These are phyloP conservation scores for Thalia dealbata DNA, from an alignment of 176 grass and related monocot species.

Conservation along the genomic window DNA sequence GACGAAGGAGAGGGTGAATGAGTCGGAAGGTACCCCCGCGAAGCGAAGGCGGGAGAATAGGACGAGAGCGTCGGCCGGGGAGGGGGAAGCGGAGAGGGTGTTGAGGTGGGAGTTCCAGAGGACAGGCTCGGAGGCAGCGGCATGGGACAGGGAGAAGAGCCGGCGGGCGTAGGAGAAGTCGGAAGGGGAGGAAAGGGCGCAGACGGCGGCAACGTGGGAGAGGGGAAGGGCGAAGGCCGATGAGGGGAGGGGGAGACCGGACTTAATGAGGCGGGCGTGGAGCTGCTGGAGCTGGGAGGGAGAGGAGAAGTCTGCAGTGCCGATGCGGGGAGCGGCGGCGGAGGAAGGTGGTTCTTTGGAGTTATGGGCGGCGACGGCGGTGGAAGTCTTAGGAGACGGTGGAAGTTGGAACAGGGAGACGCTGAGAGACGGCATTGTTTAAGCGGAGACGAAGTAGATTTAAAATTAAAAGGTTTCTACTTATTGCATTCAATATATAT, in stretches of 20 bases:
- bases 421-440: background rate
- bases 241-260: constrained; percentile 10
- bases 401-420: background rate
- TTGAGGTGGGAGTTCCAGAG: constrained; percentile 20
- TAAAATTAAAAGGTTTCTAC: too few relatives aligned
- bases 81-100: constrained; percentile 13
- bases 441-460: background rate
- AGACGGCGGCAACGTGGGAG: constrained; percentile 18
- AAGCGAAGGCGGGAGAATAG: constrained; percentile 19
- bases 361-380: background rate
- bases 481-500: too few relatives aligned
- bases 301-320: constrained; percentile 7
- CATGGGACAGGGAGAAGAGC: background rate
- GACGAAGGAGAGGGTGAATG: constrained; percentile 23
- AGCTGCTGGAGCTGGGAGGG: constrained; percentile 21
- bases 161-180: constrained; percentile 23
- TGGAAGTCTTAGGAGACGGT: background rate
- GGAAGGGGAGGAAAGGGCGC: constrained; percentile 16
- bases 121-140: constrained; percentile 1
- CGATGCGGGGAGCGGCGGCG: background rate
- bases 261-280: constrained; percentile 25
- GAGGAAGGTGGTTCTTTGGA: background rate
- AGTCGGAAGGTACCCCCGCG: constrained; percentile 2
- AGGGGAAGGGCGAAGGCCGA: constrained; percentile 1
- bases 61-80: constrained; percentile 4